Conservation (phyloP, 106 monocot genomes). For the Allium cepa region DNA sequence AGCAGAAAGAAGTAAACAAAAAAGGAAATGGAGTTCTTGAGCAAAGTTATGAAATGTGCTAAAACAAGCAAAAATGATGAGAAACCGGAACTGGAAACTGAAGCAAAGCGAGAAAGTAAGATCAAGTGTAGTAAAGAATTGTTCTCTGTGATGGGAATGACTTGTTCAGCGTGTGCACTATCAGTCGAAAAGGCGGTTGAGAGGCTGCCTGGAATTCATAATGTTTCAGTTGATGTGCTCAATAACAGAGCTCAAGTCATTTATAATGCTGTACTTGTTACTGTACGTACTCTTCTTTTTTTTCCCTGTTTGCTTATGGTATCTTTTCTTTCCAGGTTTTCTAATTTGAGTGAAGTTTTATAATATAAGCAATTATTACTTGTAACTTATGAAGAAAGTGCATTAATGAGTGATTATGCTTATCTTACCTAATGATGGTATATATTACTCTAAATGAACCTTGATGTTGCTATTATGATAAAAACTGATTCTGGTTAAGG, state of each 20-base stretch:
- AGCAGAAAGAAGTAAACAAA: neutral
- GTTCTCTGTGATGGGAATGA: constrained; percentile 68
- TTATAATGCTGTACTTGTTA: constrained; percentile 51
- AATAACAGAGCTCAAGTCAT: constrained; percentile 59
- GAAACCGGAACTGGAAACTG: neutral
- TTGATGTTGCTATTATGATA: no score
- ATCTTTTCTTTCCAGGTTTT: neutral
- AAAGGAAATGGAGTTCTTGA: neutral
- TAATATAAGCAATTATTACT: no score
- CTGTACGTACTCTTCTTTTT: constrained; percentile 38
- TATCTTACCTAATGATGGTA: no score
- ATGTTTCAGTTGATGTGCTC: constrained; percentile 79
- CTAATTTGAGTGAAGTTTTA: no score
- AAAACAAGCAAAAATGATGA: constrained; percentile 2
- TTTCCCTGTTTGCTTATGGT: neutral
- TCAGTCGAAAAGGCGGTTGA: constrained; percentile 90
- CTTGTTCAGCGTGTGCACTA: constrained; percentile 73
- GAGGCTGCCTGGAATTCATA: constrained; percentile 70
- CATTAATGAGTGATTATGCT: no score
- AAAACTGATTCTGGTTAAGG: no score
- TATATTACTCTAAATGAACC: no score
- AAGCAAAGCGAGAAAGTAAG: neutral
- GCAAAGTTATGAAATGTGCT: constrained; percentile 21
- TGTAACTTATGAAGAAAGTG: no score
- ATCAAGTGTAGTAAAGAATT: constrained; percentile 18